phyloP scores from a whole-genome alignment of 75 land plant genomes.

The Chamaecyparis obtusa region DNA sequence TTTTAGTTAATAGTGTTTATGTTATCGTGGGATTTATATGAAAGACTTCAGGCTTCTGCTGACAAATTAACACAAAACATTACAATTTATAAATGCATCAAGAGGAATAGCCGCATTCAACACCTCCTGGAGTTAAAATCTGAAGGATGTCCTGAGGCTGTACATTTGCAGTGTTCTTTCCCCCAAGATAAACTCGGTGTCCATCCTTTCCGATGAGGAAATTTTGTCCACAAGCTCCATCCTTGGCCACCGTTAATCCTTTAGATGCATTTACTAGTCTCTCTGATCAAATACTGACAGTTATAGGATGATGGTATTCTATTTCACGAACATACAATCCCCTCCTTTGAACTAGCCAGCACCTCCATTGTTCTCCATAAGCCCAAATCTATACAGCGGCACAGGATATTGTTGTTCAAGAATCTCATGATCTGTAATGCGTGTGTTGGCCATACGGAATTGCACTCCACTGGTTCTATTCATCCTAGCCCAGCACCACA shows the following conservation, averaged over 20 bases:
- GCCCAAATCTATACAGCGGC: constrained; percentile 65
- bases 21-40: background rate
- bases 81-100: background rate
- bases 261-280: constrained; percentile 87
- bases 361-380: constrained; percentile 89
- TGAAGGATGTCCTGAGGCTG: constrained; percentile 79
- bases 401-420: constrained; percentile 97
- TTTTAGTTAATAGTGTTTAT: background rate
- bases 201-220: constrained; percentile 72
- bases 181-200: constrained; percentile 77
- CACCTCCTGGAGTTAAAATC: constrained; percentile 95
- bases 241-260: constrained; percentile 78
- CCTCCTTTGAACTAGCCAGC: constrained; percentile 77
- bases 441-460: constrained; percentile 98
- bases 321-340: constrained; percentile 85
- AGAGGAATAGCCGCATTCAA: constrained; percentile 77
- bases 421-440: constrained; percentile 98
- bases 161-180: constrained; percentile 82
- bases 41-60: background rate
- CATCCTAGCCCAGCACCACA: constrained; percentile 91
- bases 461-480: constrained; percentile 94
- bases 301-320: constrained; percentile 78
- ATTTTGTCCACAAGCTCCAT: constrained; percentile 84
- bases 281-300: constrained; percentile 94
- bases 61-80: background rate